Evolutionary conservation across 306 rosid species (phyloP).

Genomic region (Prunus salicina): DNA sequence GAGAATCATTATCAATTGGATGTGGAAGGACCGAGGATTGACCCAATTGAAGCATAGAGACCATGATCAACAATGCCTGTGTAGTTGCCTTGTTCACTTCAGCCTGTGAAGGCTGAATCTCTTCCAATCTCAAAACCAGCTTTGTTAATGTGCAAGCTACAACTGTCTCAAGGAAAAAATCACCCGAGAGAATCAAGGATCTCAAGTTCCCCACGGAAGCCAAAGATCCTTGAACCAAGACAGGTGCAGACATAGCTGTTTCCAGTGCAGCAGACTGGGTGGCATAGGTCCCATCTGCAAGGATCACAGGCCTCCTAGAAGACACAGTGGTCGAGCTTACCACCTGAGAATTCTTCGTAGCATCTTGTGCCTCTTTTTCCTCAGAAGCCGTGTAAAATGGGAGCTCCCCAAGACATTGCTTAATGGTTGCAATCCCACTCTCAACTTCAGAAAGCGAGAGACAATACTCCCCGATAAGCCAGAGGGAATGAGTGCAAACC

Average conservation of each 20-base stretch:
- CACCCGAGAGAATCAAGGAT: constrained; percentile 85
- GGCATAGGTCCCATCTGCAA: constrained; percentile 98
- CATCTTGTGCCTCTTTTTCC: constrained; percentile 72
- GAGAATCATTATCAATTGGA: constrained; percentile 88
- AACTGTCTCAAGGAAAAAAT: constrained; percentile 91
- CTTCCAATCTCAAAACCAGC: constrained; percentile 87
- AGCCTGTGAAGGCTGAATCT: constrained; percentile 78
- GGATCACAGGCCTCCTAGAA: constrained; percentile 91
- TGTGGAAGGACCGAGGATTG: constrained; percentile 82
- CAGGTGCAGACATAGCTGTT: constrained; percentile 86
- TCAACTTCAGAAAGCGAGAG: constrained; percentile 90
- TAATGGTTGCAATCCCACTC: constrained; percentile 67
- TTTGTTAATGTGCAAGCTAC: constrained; percentile 84
- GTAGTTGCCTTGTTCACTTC: constrained; percentile 73
- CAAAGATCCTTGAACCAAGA: constrained; percentile 74
- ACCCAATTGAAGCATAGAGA: constrained; percentile 89
- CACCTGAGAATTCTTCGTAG: constrained; percentile 51
- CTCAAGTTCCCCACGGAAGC: constrained; percentile 85
- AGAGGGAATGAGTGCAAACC: constrained; percentile 93
- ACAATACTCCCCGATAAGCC: constrained; percentile 95
- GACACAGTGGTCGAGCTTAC: constrained; percentile 66
- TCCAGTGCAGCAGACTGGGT: constrained; percentile 97
- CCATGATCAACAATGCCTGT: constrained; percentile 74
- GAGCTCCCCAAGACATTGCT: constrained; percentile 93
- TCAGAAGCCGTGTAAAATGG: constrained; percentile 78